A percentile compares a stretch with the other conserved stretches of the same genome.
Evolutionary conservation across 176 grass and related monocot species (phyloP).

Genomic region (Aegilops umbellulata): DNA sequence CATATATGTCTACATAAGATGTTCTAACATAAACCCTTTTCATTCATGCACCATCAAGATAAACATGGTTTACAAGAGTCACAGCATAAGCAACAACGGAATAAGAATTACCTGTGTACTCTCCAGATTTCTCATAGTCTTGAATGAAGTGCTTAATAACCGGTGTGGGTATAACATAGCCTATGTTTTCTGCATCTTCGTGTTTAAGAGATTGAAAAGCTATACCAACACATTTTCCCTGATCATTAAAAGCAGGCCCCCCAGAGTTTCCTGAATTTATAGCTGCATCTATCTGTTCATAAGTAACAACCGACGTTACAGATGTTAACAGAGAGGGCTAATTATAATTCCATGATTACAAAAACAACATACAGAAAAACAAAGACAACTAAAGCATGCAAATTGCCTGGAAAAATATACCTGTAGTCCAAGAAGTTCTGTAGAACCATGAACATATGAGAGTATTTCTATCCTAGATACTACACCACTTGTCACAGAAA

Average conservation of each 20-base stretch:
- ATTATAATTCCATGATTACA: background rate
- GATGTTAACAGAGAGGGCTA: background rate
- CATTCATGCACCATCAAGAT: background rate
- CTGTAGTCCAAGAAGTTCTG: constrained; percentile 92
- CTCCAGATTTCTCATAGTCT: constrained; percentile 84
- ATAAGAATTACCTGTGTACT: constrained; percentile 69
- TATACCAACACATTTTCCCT: constrained; percentile 87
- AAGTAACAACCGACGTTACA: constrained; percentile 25
- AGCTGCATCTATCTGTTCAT: constrained; percentile 94
- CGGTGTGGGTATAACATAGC: constrained; percentile 96
- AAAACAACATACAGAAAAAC: background rate
- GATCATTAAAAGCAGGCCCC: constrained; percentile 91
- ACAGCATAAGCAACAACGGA: background rate
- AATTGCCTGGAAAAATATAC: constrained; percentile 40
- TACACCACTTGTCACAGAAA: constrained; percentile 96
- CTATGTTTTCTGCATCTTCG: constrained; percentile 98
- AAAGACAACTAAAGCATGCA: constrained; percentile 1
- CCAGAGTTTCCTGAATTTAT: constrained; percentile 99
- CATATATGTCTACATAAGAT: background rate
- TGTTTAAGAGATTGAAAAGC: constrained; percentile 99
- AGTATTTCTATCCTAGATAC: constrained; percentile 98
- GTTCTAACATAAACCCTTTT: background rate
- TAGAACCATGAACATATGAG: constrained; percentile 98
- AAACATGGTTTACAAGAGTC: constrained; percentile 12
- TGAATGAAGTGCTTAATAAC: constrained; percentile 95